A percentile compares a stretch with the other conserved stretches of the same genome.
Conservation (phyloP, 257 asterid genomes). For the Scutellaria barbata region DNA sequence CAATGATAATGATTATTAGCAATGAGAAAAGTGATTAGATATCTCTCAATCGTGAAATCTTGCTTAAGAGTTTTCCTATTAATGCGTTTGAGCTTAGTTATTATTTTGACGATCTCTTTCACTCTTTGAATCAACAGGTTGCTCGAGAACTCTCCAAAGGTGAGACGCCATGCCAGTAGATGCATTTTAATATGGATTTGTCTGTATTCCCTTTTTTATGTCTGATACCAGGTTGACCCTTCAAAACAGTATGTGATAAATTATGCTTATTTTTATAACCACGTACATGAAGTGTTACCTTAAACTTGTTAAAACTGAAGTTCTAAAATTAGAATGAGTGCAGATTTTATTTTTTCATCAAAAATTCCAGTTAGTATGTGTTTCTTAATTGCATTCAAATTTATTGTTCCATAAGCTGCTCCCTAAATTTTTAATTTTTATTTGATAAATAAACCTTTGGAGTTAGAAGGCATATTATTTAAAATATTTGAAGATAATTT, state of each 20-base stretch:
- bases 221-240: slow-evolving; percentile 26
- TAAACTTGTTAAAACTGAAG: slow-evolving; percentile 19
- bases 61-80: slow-evolving; percentile 14
- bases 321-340: slow-evolving; percentile 18
- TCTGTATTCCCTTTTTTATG: slow-evolving; percentile 22
- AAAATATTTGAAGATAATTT: background rate
- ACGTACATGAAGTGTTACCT: background rate
- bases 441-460: too few relatives aligned
- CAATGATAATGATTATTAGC: background rate
- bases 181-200: slow-evolving; percentile 18
- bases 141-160: slow-evolving; percentile 75
- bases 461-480: background rate
- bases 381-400: slow-evolving; percentile 11
- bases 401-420: slow-evolving; percentile 14
- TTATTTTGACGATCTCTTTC: slow-evolving; percentile 14
- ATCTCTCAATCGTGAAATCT: background rate
- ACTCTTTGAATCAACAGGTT: slow-evolving; percentile 57
- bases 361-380: background rate
- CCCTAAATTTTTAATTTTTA: too few relatives aligned
- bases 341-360: background rate
- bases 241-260: slow-evolving; percentile 8
- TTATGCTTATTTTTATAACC: slow-evolving; percentile 2
- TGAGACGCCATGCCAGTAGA: slow-evolving; percentile 34
- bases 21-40: slow-evolving; percentile 24
- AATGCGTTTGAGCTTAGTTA: slow-evolving; percentile 13